Evolutionary conservation across 257 asterid species (phyloP).

Genomic region (Agastache rugosa): DNA sequence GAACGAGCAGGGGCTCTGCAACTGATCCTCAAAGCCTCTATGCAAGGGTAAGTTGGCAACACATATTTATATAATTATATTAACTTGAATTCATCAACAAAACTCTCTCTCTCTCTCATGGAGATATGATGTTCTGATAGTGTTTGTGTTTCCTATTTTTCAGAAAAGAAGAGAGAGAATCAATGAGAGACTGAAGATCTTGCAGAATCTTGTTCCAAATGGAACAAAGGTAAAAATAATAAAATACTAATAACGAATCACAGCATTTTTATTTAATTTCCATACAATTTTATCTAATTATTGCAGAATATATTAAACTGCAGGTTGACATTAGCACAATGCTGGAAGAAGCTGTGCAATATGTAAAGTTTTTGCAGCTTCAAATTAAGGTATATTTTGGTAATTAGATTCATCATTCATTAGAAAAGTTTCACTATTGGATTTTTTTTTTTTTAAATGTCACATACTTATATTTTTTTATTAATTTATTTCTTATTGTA

Average conservation of each 20-base stretch:
- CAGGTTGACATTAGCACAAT: slow-evolving; percentile 92
- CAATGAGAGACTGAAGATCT: slow-evolving; percentile 79
- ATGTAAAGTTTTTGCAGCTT: slow-evolving; percentile 85
- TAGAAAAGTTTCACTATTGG: neutral
- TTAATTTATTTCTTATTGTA: neutral
- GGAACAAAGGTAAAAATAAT: slow-evolving; percentile 70
- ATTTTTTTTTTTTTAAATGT: neutral
- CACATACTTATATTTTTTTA: neutral
- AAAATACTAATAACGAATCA: neutral
- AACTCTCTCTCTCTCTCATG: neutral
- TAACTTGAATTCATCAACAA: neutral
- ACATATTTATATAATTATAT: no score
- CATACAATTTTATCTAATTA: neutral
- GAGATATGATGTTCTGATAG: neutral
- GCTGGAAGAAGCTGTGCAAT: slow-evolving; percentile 93
- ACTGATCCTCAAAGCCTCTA: slow-evolving; percentile 93
- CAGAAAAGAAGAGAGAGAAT: slow-evolving; percentile 91
- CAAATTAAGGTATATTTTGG: slow-evolving; percentile 70
- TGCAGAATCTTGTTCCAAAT: slow-evolving; percentile 89
- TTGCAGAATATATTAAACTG: neutral
- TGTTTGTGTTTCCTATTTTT: slow-evolving; percentile 1
- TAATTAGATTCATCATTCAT: no score
- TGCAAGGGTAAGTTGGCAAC: slow-evolving; percentile 65
- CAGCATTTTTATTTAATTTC: neutral
- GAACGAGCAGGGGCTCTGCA: slow-evolving; percentile 73